phyloP scores from a whole-genome alignment of 2,329 filamentous ascomycete genomes.

The Fusarium fujikuroi region DNA sequence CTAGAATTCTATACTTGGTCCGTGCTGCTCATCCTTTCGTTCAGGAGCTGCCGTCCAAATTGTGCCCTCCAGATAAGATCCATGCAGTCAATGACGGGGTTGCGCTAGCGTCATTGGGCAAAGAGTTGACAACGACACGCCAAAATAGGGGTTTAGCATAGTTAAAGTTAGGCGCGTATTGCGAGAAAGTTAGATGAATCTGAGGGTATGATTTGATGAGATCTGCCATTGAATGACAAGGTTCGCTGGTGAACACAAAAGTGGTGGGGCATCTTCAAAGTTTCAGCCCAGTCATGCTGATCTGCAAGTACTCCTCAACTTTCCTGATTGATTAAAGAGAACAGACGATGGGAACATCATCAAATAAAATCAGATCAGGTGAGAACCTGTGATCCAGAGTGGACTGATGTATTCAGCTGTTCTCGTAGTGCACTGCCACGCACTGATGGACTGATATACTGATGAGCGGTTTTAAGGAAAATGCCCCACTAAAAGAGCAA shows the following conservation, averaged over 20 bases:
- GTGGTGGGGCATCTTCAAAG: neutral
- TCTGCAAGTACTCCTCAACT: accelerated
- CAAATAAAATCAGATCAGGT: neutral
- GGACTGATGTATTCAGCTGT: neutral
- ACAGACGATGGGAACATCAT: accelerated
- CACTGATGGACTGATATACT: neutral
- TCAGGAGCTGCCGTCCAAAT: accelerated
- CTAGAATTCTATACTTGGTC: too few relatives aligned
- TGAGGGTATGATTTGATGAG: neutral
- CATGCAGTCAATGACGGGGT: accelerated
- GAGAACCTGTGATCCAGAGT: neutral
- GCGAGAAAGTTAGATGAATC: too few relatives aligned
- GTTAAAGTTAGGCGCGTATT: too few relatives aligned
- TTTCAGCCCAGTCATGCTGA: neutral
- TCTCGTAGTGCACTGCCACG: neutral
- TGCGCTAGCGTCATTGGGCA: too few relatives aligned
- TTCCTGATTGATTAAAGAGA: accelerated
- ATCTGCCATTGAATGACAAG: neutral
- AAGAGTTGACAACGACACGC: accelerated
- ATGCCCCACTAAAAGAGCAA: accelerated
- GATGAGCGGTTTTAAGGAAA: neutral
- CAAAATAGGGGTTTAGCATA: accelerated
- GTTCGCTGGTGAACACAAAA: neutral
- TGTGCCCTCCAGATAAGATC: neutral
- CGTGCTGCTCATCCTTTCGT: neutral